Conservation (phyloP, 805 yeast species). For the Ogataea neopini region DNA sequence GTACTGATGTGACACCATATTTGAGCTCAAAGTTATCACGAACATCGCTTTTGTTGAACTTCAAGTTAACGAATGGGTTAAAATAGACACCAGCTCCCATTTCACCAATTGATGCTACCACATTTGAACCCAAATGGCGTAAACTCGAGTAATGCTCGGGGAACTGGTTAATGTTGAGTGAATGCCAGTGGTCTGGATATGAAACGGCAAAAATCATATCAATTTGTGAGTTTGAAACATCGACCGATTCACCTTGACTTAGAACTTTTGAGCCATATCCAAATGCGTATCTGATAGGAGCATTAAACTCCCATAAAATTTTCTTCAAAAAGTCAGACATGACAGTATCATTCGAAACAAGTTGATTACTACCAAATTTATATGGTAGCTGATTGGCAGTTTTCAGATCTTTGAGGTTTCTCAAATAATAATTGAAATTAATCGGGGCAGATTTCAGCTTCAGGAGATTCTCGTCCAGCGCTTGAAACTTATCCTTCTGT, state of each 20-base stretch:
- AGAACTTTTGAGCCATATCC: constrained; percentile 97
- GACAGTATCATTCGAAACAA: constrained; percentile 43
- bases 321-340: constrained; percentile 46
- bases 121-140: constrained; percentile 57
- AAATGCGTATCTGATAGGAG: constrained; percentile 77
- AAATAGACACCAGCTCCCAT: constrained; percentile 90
- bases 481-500: constrained; percentile 26
- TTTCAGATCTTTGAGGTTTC: constrained; percentile 33
- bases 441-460: constrained; percentile 35
- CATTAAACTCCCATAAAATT: constrained; percentile 58
- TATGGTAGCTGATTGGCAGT: constrained; percentile 50
- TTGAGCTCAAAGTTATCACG: constrained; percentile 50
- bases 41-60: constrained; percentile 35
- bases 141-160: constrained; percentile 79
- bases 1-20: constrained; percentile 80
- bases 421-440: constrained; percentile 37
- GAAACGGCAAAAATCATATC: constrained; percentile 85
- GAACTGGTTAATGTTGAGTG: constrained; percentile 61
- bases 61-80: constrained; percentile 80
- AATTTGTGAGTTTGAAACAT: constrained; percentile 58
- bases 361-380: constrained; percentile 60
- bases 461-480: constrained; percentile 31
- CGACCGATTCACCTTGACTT: constrained; percentile 55
- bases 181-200: constrained; percentile 75
- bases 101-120: constrained; percentile 59